A percentile compares a stretch with the other conserved stretches of the same genome.
Evolutionary conservation across 345 rosid species (phyloP).

Genomic region (Crucihimalaya himalaica): DNA sequence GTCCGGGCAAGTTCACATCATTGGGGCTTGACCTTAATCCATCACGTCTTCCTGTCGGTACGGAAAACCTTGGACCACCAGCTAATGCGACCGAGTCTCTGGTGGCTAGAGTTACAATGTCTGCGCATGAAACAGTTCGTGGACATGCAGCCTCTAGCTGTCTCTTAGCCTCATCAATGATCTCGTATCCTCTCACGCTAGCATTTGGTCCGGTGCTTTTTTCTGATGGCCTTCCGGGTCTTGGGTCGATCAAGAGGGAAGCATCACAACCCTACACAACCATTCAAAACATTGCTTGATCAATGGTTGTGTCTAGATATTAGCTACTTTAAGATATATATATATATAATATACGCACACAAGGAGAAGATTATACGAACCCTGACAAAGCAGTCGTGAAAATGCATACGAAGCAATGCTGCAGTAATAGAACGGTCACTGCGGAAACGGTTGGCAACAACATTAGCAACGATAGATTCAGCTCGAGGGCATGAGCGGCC

Average conservation of each 20-base stretch:
- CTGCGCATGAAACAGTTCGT: slow-evolving; percentile 37
- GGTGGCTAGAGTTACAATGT: slow-evolving; percentile 57
- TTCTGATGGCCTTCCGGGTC: slow-evolving; percentile 42
- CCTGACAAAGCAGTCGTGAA: slow-evolving; percentile 78
- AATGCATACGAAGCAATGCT: slow-evolving; percentile 83
- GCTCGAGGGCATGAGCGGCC: slow-evolving; percentile 58
- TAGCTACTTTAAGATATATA: neutral
- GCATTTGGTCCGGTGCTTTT: slow-evolving; percentile 43
- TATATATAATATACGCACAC: neutral
- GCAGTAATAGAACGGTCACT: slow-evolving; percentile 52
- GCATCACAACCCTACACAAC: slow-evolving; percentile 43
- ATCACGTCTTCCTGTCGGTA: slow-evolving; percentile 68
- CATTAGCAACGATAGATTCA: slow-evolving; percentile 50
- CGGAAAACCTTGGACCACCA: slow-evolving; percentile 53
- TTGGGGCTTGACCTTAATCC: slow-evolving; percentile 47
- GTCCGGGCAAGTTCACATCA: slow-evolving; percentile 68
- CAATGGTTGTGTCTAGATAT: neutral
- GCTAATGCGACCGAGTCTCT: slow-evolving; percentile 60
- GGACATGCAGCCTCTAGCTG: slow-evolving; percentile 39
- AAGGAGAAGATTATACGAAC: slow-evolving; percentile 40
- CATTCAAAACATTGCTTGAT: neutral
- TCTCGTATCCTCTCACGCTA: slow-evolving; percentile 40
- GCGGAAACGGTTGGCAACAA: slow-evolving; percentile 47
- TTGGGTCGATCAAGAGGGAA: slow-evolving; percentile 41
- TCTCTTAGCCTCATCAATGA: slow-evolving; percentile 43